Percentiles rank a stretch among this genome's conserved stretches.
phyloP scores from a whole-genome alignment of 495 filamentous ascomycete species.

The Penicillium cinerascens region DNA sequence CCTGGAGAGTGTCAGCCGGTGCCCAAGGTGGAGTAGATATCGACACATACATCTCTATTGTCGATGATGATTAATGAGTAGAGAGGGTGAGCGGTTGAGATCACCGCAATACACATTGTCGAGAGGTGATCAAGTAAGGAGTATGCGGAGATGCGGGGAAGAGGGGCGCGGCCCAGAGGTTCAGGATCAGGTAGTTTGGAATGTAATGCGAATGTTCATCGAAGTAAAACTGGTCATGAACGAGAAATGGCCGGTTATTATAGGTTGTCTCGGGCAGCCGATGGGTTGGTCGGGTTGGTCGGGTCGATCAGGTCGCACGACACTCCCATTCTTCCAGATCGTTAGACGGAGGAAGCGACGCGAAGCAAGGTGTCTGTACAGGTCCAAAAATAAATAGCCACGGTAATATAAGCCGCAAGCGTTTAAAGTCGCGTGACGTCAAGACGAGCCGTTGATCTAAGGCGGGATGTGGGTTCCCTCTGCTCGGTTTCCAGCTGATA shows the following conservation, averaged over 20 bases:
- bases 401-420: not conserved
- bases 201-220: not conserved
- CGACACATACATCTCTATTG: conserved; percentile 75
- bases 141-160: conserved; percentile 3
- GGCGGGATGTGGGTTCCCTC: not conserved
- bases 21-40: not conserved
- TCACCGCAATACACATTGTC: conserved; percentile 85
- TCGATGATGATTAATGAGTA: conserved; percentile 88
- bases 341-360: not conserved
- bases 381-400: not conserved
- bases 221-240: too few relatives aligned
- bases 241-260: not conserved
- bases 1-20: conserved; percentile 38
- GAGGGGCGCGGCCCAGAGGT: not conserved
- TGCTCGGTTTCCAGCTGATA: conserved; percentile 8
- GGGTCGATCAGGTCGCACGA: not conserved
- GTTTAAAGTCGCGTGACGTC: conserved; percentile 22
- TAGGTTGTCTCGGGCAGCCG: not conserved
- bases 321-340: not conserved
- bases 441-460: conserved; percentile 22
- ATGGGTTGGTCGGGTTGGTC: not conserved
- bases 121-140: not conserved
- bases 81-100: conserved; percentile 84
- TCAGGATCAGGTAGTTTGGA: not conserved
- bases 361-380: not conserved